A percentile compares a stretch with the other conserved stretches of the same genome.
These are phyloP conservation scores for Ophiocordyceps camponoti-floridani DNA, from an alignment of 2,329 filamentous ascomycete species.

Conservation along the genomic window DNA sequence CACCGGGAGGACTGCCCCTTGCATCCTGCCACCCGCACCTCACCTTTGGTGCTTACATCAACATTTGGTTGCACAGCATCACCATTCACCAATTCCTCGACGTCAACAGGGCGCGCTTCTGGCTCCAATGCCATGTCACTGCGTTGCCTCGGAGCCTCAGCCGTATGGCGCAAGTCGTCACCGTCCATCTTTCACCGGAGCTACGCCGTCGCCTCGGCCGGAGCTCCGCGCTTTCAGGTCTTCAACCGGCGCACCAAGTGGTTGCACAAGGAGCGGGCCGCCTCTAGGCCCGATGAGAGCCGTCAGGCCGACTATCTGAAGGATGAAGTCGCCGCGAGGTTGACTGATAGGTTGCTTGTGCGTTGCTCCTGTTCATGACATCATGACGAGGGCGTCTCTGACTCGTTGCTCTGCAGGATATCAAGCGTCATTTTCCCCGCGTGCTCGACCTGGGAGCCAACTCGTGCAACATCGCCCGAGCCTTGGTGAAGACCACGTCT, in stretches of 20 bases:
- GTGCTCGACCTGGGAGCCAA: slow-evolving; percentile 91
- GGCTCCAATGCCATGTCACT: slow-evolving; percentile 11
- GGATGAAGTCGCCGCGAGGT: slow-evolving; percentile 70
- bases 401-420: slow-evolving; percentile 40
- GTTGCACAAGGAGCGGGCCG: slow-evolving; percentile 79
- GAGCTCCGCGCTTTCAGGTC: slow-evolving; percentile 66
- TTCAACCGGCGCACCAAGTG: slow-evolving; percentile 83
- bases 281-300: slow-evolving; percentile 48
- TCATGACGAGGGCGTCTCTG: background rate
- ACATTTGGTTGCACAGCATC: background rate
- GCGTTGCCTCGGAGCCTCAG: slow-evolving; percentile 9
- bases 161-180: slow-evolving; percentile 8
- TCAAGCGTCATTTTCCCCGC: slow-evolving; percentile 70
- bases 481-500: slow-evolving; percentile 51
- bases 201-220: slow-evolving; percentile 66
- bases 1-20: background rate
- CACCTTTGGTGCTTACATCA: background rate
- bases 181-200: slow-evolving; percentile 18
- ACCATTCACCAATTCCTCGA: background rate
- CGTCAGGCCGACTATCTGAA: slow-evolving; percentile 81
- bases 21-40: background rate
- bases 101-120: background rate
- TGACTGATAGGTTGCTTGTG: slow-evolving; percentile 75
- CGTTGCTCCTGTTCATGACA: background rate
- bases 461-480: slow-evolving; percentile 81